These are phyloP conservation scores for Saccharomycopsis malanga DNA, from an alignment of 805 yeast genomes.

Conservation along the genomic window DNA sequence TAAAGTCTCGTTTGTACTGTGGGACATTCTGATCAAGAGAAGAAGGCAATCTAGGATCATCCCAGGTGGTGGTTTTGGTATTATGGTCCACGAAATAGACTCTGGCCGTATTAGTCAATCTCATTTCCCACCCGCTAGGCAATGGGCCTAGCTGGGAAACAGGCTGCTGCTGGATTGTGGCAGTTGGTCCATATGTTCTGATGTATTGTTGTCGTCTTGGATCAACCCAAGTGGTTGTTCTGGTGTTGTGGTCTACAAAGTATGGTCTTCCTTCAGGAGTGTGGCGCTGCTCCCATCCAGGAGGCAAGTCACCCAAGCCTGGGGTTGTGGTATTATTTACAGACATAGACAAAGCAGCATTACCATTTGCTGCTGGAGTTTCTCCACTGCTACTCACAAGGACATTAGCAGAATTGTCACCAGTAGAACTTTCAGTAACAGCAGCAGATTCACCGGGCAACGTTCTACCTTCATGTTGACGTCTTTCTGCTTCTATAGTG, in stretches of 20 bases:
- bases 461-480: slow-evolving; percentile 85
- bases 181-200: slow-evolving; percentile 80
- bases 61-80: slow-evolving; percentile 99
- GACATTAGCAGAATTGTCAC: slow-evolving; percentile 32
- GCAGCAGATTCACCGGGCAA: slow-evolving; percentile 57
- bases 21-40: slow-evolving; percentile 97
- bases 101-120: slow-evolving; percentile 96
- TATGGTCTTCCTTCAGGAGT: slow-evolving; percentile 98
- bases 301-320: slow-evolving; percentile 93
- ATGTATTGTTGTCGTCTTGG: slow-evolving; percentile 98
- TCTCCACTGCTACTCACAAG: slow-evolving; percentile 35
- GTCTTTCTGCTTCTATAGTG: slow-evolving; percentile 78
- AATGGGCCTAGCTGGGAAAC: slow-evolving; percentile 95
- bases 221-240: slow-evolving; percentile 99
- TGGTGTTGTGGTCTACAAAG: slow-evolving; percentile 97
- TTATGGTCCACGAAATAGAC: slow-evolving; percentile 98
- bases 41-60: slow-evolving; percentile 97
- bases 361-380: slow-evolving; percentile 38
- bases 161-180: slow-evolving; percentile 94
- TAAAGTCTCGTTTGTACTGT: slow-evolving; percentile 96
- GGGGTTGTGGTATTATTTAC: slow-evolving; percentile 81
- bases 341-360: slow-evolving; percentile 61
- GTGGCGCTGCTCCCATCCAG: slow-evolving; percentile 98
- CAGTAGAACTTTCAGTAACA: slow-evolving; percentile 42
- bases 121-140: slow-evolving; percentile 99